Conservation (phyloP, 345 rosid species). For the Arabis hirsuta region DNA sequence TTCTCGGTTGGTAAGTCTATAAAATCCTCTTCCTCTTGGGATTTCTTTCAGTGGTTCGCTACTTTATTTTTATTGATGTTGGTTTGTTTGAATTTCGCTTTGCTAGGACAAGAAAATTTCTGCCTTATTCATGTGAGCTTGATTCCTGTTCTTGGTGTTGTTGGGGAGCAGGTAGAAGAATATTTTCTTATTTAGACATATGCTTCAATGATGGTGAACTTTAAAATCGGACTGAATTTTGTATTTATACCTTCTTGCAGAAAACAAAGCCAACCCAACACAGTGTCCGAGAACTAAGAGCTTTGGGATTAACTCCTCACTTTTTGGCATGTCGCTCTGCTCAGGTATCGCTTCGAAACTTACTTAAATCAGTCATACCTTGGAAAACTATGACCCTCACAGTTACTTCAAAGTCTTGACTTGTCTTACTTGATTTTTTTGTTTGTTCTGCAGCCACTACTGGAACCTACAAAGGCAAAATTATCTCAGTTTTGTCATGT, state of each 20-base stretch:
- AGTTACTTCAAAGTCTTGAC: conserved; percentile 28
- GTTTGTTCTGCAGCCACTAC: conserved; percentile 62
- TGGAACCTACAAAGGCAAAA: conserved; percentile 79
- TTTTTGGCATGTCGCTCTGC: conserved; percentile 95
- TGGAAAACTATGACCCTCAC: conserved; percentile 12
- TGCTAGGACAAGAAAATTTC: conserved; percentile 82
- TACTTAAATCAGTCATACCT: conserved; percentile 1
- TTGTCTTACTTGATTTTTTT: not conserved
- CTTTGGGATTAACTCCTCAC: conserved; percentile 92
- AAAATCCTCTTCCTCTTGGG: conserved; percentile 23
- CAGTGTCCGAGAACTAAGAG: conserved; percentile 92
- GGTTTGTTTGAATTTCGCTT: conserved; percentile 39
- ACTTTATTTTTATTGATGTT: conserved; percentile 26
- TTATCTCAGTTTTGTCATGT: conserved; percentile 98
- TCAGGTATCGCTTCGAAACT: conserved; percentile 53
- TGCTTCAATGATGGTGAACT: not conserved
- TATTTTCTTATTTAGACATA: conserved; percentile 9
- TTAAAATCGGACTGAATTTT: conserved; percentile 5
- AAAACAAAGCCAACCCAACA: conserved; percentile 96
- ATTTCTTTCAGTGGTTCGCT: conserved; percentile 24
- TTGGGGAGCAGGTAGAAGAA: conserved; percentile 89
- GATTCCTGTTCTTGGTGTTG: conserved; percentile 91
- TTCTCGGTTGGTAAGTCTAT: conserved; percentile 79
- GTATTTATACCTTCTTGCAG: conserved; percentile 38
- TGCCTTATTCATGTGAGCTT: conserved; percentile 97